Percentiles rank a stretch among this genome's conserved stretches.
Conservation (phyloP, 2,329 filamentous ascomycete genomes). For the Knufia fluminis region DNA sequence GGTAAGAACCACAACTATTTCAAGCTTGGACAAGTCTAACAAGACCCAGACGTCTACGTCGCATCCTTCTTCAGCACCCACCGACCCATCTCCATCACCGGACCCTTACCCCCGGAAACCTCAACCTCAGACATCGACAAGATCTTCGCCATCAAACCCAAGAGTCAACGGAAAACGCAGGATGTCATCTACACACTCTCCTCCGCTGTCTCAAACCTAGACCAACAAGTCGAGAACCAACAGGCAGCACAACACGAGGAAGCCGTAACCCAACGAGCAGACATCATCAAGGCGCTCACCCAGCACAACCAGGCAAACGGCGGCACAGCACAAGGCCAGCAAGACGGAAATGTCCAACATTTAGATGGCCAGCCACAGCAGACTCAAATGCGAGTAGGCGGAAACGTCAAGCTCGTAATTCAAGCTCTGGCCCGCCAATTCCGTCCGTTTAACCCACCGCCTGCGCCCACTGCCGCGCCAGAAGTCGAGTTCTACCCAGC, state of each 20-base stretch:
- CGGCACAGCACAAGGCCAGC: constrained; percentile 25
- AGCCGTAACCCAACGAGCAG: constrained; percentile 45
- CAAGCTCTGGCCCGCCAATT: constrained; percentile 62
- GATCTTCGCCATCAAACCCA: constrained; percentile 62
- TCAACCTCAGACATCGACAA: constrained; percentile 68
- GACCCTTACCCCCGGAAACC: constrained; percentile 64
- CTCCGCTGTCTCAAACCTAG: constrained; percentile 37
- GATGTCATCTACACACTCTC: constrained; percentile 59
- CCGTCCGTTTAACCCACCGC: constrained; percentile 76
- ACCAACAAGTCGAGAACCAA: constrained; percentile 31
- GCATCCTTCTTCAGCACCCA: constrained; percentile 95
- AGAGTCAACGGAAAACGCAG: constrained; percentile 36
- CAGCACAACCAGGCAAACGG: constrained; percentile 23
- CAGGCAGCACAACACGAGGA: constrained; percentile 49
- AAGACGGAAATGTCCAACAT: constrained; percentile 26
- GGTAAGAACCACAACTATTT: constrained; percentile 26
- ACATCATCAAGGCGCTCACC: constrained; percentile 31
- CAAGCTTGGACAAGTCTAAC: too few species aligned
- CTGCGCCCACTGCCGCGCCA: constrained; percentile 57
- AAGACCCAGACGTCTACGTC: constrained; percentile 74
- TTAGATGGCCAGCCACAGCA: constrained; percentile 41
- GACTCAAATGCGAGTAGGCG: constrained; percentile 9
- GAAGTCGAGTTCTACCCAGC: constrained; percentile 32
- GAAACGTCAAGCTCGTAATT: constrained; percentile 56
- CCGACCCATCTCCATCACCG: constrained; percentile 81